Conservation (phyloP, 2,329 filamentous ascomycete genomes). For the Coniella lustricola region DNA sequence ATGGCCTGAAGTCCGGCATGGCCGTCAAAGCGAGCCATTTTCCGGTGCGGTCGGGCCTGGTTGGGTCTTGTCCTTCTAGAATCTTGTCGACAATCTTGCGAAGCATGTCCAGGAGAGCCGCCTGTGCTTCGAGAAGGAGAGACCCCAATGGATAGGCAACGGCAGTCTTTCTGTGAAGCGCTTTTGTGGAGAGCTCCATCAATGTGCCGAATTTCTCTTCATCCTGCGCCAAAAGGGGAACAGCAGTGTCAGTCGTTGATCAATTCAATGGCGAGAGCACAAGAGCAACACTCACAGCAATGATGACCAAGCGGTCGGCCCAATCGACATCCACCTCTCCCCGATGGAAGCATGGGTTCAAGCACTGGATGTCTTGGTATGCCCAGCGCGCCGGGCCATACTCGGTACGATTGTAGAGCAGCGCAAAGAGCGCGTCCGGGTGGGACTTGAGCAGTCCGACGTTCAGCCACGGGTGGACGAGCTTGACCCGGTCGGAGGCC, state of each 20-base stretch:
- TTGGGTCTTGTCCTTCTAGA: not conserved
- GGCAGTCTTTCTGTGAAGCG: not conserved
- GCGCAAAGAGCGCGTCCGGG: not conserved
- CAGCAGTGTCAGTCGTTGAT: too few relatives aligned
- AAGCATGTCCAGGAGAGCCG: not conserved
- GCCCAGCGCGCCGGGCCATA: not conserved
- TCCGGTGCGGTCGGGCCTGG: not conserved
- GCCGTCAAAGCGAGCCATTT: not conserved
- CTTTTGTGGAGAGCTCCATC: too few relatives aligned
- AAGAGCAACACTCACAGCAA: not conserved
- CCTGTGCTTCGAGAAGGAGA: slow-evolving; percentile 1
- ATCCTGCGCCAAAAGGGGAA: too few relatives aligned
- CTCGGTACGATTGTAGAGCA: not conserved
- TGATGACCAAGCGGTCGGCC: not conserved
- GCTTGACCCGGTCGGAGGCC: not conserved
- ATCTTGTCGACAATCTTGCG: not conserved
- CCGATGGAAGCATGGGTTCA: not conserved
- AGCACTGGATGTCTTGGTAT: not conserved
- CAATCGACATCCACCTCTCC: not conserved
- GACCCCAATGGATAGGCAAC: not conserved
- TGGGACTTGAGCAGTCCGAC: not conserved
- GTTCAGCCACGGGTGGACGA: not conserved
- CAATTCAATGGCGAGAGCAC: too few relatives aligned
- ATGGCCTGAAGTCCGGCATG: not conserved
- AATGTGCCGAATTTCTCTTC: too few relatives aligned